Conservation (phyloP, 805 yeast genomes). For the Diddensiella caesifluorescens region DNA sequence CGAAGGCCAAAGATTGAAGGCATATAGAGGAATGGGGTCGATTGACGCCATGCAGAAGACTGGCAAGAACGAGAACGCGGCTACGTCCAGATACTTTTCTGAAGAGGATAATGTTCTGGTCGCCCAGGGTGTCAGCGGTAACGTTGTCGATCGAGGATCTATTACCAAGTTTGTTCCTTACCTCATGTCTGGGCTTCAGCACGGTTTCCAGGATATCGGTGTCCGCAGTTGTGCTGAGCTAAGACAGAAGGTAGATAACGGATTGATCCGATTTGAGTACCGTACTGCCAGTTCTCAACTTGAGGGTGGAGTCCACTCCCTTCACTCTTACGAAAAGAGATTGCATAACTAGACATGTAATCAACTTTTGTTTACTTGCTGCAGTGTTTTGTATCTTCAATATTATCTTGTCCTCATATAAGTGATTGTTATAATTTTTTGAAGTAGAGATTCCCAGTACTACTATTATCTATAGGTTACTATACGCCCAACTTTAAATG, state of each 20-base stretch:
- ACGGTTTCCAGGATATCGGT: slow-evolving; percentile 98
- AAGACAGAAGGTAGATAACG: slow-evolving; percentile 56
- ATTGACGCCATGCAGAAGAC: slow-evolving; percentile 97
- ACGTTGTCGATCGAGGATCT: slow-evolving; percentile 96
- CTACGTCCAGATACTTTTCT: slow-evolving; percentile 96
- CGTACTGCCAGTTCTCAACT: slow-evolving; percentile 98
- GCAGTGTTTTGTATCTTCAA: too few relatives aligned
- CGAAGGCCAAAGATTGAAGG: slow-evolving; percentile 95
- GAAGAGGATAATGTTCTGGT: slow-evolving; percentile 93
- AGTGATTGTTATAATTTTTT: too few relatives aligned
- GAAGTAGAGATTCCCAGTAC: too few relatives aligned
- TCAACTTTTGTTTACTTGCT: too few relatives aligned
- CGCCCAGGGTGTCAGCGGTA: slow-evolving; percentile 98
- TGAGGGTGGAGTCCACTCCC: slow-evolving; percentile 97
- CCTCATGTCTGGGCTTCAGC: slow-evolving; percentile 92
- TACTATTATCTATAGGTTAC: too few relatives aligned
- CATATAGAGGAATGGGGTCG: slow-evolving; percentile 99
- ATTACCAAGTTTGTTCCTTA: slow-evolving; percentile 91
- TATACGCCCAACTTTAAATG: too few relatives aligned
- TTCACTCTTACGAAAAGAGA: slow-evolving; percentile 96
- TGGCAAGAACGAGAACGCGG: slow-evolving; percentile 84
- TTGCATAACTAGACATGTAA: slow-evolving; percentile 74
- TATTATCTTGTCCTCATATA: too few relatives aligned
- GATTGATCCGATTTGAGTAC: slow-evolving; percentile 85
- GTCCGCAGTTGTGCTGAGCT: slow-evolving; percentile 59